These are phyloP conservation scores for Ascoidea rubescens DNA, from an alignment of 805 yeast species.

Conservation along the genomic window DNA sequence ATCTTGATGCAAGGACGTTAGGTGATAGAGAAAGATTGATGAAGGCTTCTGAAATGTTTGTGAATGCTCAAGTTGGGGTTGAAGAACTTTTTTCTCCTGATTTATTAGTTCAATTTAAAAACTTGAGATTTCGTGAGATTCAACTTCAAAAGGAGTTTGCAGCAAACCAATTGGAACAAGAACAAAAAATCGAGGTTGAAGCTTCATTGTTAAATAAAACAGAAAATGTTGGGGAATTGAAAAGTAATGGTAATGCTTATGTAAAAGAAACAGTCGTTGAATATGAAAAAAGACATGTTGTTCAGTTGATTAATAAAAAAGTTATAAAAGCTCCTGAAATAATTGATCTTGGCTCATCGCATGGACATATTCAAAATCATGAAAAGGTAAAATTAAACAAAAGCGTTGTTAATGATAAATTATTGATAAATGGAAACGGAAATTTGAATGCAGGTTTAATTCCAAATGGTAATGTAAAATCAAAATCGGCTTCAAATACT, in stretches of 20 bases:
- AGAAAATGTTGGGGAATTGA: neutral
- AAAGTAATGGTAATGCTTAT: neutral
- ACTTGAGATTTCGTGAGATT: constrained; percentile 52
- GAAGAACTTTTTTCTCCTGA: constrained; percentile 75
- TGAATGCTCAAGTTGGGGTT: constrained; percentile 89
- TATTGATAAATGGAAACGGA: neutral
- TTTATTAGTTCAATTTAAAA: constrained; percentile 64
- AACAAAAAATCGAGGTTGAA: constrained; percentile 3
- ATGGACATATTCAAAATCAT: neutral
- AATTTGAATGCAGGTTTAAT: neutral
- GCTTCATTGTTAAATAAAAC: neutral
- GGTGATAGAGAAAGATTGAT: constrained; percentile 76
- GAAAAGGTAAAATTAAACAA: neutral
- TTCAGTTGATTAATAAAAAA: constrained; percentile 20
- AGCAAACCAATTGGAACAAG: constrained; percentile 20
- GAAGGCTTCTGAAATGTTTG: constrained; percentile 86
- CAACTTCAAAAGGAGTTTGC: constrained; percentile 32
- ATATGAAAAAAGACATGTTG: constrained; percentile 94
- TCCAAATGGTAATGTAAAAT: neutral
- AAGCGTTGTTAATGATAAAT: neutral
- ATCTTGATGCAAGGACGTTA: constrained; percentile 54
- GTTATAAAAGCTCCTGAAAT: constrained; percentile 12
- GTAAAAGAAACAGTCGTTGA: constrained; percentile 17
- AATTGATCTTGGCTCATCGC: neutral
- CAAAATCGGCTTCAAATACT: neutral